Evolutionary conservation across 192 early-diverging fungal genomes (phyloP).

Genomic region (Diversispora epigaea): DNA sequence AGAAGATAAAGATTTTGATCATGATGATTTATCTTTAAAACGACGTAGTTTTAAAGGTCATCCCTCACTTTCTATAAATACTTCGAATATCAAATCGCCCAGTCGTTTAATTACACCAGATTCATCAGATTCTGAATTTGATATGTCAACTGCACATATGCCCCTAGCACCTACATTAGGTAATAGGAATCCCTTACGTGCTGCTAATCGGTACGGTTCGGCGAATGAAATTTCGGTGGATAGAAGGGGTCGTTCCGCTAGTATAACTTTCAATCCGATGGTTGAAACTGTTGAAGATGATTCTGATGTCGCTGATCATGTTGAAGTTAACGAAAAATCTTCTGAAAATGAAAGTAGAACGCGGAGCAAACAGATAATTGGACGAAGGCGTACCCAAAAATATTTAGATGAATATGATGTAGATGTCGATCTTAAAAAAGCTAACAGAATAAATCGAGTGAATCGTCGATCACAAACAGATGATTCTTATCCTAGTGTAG

Average conservation of each 20-base stretch:
- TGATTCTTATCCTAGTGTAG: conserved; percentile 9
- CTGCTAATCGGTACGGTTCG: conserved; percentile 4
- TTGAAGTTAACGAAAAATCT: background rate
- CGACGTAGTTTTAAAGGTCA: background rate
- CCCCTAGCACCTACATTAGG: conserved; percentile 14
- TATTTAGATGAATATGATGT: conserved; percentile 7
- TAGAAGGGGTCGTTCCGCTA: conserved; percentile 7
- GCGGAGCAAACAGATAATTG: background rate
- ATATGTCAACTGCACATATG: conserved; percentile 26
- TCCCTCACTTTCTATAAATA: conserved; percentile 2
- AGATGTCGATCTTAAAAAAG: background rate
- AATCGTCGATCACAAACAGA: conserved; percentile 16
- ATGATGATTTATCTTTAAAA: background rate
- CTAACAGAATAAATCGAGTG: conserved; percentile 14
- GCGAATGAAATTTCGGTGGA: background rate
- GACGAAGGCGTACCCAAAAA: conserved; percentile 8
- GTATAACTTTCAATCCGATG: conserved; percentile 3
- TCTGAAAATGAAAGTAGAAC: conserved; percentile 1
- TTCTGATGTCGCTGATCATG: conserved; percentile 5
- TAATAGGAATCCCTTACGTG: conserved; percentile 12
- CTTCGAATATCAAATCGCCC: conserved; percentile 15
- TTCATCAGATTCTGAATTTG: conserved; percentile 34
- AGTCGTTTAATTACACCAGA: conserved; percentile 25
- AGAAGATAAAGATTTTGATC: conserved; percentile 10
- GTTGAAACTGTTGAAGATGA: conserved; percentile 31